Evolutionary conservation across 2,329 filamentous ascomycete species (phyloP).

Genomic region (Phaeophleospora eucalypticola): DNA sequence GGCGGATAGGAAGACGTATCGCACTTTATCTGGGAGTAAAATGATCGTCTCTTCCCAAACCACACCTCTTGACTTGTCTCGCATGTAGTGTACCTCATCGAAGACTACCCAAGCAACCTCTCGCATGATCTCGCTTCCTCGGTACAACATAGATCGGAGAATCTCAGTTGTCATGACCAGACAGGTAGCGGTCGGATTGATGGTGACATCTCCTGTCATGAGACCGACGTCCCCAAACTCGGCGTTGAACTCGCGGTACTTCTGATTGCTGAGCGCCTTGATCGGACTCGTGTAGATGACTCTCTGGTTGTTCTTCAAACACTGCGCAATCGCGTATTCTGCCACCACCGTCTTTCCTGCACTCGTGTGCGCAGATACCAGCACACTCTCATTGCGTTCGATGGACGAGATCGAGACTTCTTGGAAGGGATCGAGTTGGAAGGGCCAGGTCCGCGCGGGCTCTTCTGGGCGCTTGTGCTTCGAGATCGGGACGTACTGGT

Average conservation of each 20-base stretch:
- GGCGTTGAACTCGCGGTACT: conserved; percentile 92
- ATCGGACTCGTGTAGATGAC: conserved; percentile 99
- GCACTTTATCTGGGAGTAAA: conserved; percentile 93
- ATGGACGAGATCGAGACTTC: conserved; percentile 92
- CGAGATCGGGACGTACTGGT: conserved; percentile 75
- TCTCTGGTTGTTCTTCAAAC: conserved; percentile 92
- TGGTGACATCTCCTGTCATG: conserved; percentile 99
- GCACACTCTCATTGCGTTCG: conserved; percentile 89
- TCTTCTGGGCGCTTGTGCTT: conserved; percentile 85
- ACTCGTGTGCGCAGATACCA: conserved; percentile 95
- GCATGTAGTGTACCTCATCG: conserved; percentile 97
- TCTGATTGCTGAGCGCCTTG: conserved; percentile 97
- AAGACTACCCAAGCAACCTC: conserved; percentile 98
- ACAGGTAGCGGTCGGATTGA: conserved; percentile 96
- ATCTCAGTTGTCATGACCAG: conserved; percentile 99
- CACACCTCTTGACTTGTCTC: conserved; percentile 87
- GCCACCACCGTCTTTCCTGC: conserved; percentile 98
- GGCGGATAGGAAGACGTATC: conserved; percentile 95
- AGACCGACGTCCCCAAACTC: conserved; percentile 96
- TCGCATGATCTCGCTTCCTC: conserved; percentile 98
- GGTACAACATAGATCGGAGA: conserved; percentile 95
- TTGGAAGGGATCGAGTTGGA: conserved; percentile 96
- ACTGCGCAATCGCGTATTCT: conserved; percentile 96
- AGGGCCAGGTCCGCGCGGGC: conserved; percentile 79
- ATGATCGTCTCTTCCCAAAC: conserved; percentile 99